Evolutionary conservation across 768 basidiomycete genomes (phyloP).

Genomic region (Nevesoporus exiguus): DNA sequence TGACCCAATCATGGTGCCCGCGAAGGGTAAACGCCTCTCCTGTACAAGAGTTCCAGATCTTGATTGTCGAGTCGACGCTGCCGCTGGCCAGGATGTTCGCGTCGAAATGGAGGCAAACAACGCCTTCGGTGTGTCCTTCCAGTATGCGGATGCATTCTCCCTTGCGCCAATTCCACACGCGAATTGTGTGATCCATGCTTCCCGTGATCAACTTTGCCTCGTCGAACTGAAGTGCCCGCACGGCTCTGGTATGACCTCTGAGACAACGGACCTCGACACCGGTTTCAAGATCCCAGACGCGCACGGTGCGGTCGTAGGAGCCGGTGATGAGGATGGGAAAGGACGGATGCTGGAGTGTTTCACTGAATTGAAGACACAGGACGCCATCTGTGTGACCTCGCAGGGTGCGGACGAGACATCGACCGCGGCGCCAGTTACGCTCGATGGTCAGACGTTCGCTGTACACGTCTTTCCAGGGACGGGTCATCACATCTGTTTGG

Average conservation of each 20-base stretch:
- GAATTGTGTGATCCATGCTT: constrained; percentile 92
- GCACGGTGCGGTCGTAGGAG: constrained; percentile 90
- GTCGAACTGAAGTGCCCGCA: constrained; percentile 93
- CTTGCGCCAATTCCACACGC: constrained; percentile 94
- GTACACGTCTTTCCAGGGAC: constrained; percentile 99
- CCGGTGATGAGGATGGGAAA: constrained; percentile 97
- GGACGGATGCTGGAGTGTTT: constrained; percentile 73
- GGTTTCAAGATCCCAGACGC: constrained; percentile 96
- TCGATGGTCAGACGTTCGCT: constrained; percentile 95
- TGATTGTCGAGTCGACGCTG: constrained; percentile 91
- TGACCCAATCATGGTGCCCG: constrained; percentile 96
- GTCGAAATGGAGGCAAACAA: constrained; percentile 90
- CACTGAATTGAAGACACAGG: constrained; percentile 95
- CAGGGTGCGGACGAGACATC: constrained; percentile 79
- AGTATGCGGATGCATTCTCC: constrained; percentile 86
- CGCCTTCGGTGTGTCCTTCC: constrained; percentile 86
- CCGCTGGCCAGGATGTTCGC: constrained; percentile 89
- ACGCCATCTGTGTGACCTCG: constrained; percentile 94
- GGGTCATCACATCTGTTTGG: constrained; percentile 46
- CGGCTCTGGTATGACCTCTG: constrained; percentile 87
- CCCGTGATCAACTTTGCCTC: constrained; percentile 93
- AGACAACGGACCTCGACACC: constrained; percentile 81
- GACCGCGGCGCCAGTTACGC: constrained; percentile 94
- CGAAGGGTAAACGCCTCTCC: constrained; percentile 90
- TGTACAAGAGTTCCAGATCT: constrained; percentile 90